Base-by-base conservation (phyloP, 768 basidiomycete genomes). In the Trichaptum fuscoviolaceum region DNA sequence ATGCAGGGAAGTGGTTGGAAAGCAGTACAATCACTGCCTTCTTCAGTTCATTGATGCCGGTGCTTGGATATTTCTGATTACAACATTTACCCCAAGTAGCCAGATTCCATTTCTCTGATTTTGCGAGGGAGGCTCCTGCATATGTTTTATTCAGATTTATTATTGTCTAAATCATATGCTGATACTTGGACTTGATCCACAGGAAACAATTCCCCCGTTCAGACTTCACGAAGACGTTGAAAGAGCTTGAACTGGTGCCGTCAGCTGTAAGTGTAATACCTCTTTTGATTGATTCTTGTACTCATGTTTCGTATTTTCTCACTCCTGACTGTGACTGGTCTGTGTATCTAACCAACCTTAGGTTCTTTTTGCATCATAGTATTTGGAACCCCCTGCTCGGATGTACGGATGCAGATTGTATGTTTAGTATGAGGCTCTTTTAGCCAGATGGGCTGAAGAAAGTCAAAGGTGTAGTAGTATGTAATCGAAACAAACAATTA, bases 231-330 rank as follows among this genome's bases (percentile, higher is more conserved):
- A 90, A 88, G 75, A 88, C 89, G 24, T 75, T 98, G 70, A 86
- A 86, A 67, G 92, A 94, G 65, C 84, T 96, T 30, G 95, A 93
- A 5, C 79, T 98, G 68, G 95, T 94, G 23, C 95, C 95, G 1
- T 95, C 93, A 64, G 95, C 95, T 63, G 95, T 95, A 75, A 65
- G 84, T 78, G 27, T 18, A 62, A 64, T 30, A 9, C 35, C 42
- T 34, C 64, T 61, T 63, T 64, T 34, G 66, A 58, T 17, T 63
- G 20, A 68, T 25, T 61, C 35, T 65, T 60, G 34, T 62, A 65
- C 18, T 58, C 23, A 34, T 63, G 7, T 63, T 20, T 26, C 30
- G 30, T 30, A 8, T 30, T 30, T 30, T 30, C 30, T 30, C 8
- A 30, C 30, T 30, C 30, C 2, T 30, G 2, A 30, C 8, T 2